These are phyloP conservation scores for Plectranthus barbatus DNA, from an alignment of 257 asterid genomes.

Conservation along the genomic window DNA sequence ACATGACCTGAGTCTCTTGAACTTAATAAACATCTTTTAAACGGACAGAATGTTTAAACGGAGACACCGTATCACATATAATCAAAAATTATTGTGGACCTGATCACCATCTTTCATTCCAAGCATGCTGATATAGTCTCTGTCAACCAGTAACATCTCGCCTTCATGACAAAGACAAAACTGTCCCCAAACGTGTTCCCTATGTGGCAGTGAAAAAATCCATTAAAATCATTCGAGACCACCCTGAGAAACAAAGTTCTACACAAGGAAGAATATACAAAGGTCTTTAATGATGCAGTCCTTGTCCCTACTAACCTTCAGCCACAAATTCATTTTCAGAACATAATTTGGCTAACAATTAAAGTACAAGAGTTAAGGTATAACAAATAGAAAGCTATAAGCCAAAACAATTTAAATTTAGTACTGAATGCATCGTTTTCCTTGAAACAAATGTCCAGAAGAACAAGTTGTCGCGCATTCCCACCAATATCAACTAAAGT, in stretches of 20 bases:
- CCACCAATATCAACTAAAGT: background rate
- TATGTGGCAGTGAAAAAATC: conserved; percentile 15
- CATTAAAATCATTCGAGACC: background rate
- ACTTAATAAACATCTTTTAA: background rate
- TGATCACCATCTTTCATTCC: conserved; percentile 76
- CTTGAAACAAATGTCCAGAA: background rate
- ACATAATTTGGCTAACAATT: background rate
- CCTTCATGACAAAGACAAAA: conserved; percentile 72
- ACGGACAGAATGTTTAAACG: background rate
- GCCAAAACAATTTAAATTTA: background rate
- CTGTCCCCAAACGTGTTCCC: conserved; percentile 87
- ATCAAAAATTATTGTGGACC: conserved; percentile 32
- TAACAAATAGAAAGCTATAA: background rate
- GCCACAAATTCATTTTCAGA: background rate
- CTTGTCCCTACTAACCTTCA: background rate
- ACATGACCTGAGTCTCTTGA: background rate
- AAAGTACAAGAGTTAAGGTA: background rate
- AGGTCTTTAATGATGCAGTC: background rate
- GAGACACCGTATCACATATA: background rate
- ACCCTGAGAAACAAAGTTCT: background rate
- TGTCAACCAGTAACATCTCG: conserved; percentile 45
- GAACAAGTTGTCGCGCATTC: background rate
- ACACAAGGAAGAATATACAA: background rate
- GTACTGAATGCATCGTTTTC: background rate
- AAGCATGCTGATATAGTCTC: conserved; percentile 40